Base-by-base conservation (phyloP, 371 early-diverging fungal genomes). In the Lichtheimia ornata region DNA sequence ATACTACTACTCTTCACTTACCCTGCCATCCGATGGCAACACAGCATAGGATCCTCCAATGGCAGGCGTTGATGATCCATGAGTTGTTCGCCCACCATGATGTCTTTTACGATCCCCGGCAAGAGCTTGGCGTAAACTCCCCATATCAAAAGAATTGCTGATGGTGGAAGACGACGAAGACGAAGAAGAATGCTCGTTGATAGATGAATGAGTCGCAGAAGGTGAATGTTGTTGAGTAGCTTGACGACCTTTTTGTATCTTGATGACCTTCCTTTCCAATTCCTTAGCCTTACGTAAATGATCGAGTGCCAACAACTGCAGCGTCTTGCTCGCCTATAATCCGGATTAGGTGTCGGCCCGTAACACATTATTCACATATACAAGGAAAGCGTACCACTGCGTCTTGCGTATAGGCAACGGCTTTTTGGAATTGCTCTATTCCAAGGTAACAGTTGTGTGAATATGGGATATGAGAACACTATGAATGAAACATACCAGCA, bases 201-300 rank as follows among this genome's bases (percentile, higher is more conserved):
- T 35, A 9, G 35, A n/a, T n/a, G n/a, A 35, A 35, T 35, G 35
- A 9, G 11, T 11, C 9, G 11, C 9, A 35, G 35, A 35, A 9
- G 35, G 11, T 35, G 35, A 35, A 35, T 11, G 35, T 9, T 35
- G 35, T 35, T 35, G 5, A 9, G 35, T 9, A 35, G 35, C 35
- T 35, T 35, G 35, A 35, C 35, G 35, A 35, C 35, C 35, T 35
- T 35, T 35, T 35, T 35, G 35, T 11, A 35, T 9, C 35, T 35
- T 35, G 35, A 44, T 15, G 17, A 58, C 50, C 25, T 66, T 73
- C 1, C 73, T 71, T 50, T 65, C 30, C 12, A 76, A 42, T 1
- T 76, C 72, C 61, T 67, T 67, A 15, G 69, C 74, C 61, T 74
- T 73, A 9, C 71, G 57, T 17, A 56, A 64, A 56, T 79, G 79